Conservation (phyloP, 2,329 filamentous ascomycete genomes). For the Neonectria hederae region DNA sequence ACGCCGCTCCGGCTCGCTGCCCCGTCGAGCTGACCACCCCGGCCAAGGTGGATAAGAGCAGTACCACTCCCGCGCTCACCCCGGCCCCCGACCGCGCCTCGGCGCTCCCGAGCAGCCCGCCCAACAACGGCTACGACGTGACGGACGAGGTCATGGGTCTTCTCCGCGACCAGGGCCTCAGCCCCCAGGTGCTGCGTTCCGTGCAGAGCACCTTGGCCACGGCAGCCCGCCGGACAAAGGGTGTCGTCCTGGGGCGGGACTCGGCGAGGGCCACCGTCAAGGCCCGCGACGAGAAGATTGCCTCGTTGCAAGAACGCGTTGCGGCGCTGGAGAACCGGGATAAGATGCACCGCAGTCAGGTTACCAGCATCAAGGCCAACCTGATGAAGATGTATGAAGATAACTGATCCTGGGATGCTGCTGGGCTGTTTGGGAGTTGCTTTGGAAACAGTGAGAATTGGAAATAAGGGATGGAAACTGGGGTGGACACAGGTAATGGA, state of each 20-base stretch:
- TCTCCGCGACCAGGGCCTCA: conserved; percentile 55
- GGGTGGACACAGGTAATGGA: neutral
- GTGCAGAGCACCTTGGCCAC: conserved; percentile 60
- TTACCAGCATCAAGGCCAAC: conserved; percentile 51
- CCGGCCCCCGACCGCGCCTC: conserved; percentile 8
- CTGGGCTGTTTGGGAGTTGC: neutral
- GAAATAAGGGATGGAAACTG: neutral
- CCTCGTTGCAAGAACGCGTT: conserved; percentile 49
- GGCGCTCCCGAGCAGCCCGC: conserved; percentile 28
- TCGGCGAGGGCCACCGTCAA: conserved; percentile 69
- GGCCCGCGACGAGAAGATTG: conserved; percentile 64
- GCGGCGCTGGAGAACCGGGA: conserved; percentile 52
- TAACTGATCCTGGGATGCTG: conserved; percentile 27
- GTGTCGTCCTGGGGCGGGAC: conserved; percentile 72
- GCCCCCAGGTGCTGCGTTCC: conserved; percentile 46
- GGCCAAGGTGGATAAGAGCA: conserved; percentile 4
- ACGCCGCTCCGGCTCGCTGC: conserved; percentile 16
- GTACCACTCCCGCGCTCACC: conserved; percentile 19
- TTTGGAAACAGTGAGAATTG: neutral
- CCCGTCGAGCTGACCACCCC: conserved; percentile 19
- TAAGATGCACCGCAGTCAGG: conserved; percentile 43
- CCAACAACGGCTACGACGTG: conserved; percentile 46
- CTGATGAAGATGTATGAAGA: conserved; percentile 51
- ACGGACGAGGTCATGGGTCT: conserved; percentile 60
- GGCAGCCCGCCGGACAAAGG: conserved; percentile 67